A percentile compares a stretch with the other conserved stretches of the same genome.
Evolutionary conservation across 129 eudicot genomes (phyloP).

Genomic region (Centrapalus pauciflorus): DNA sequence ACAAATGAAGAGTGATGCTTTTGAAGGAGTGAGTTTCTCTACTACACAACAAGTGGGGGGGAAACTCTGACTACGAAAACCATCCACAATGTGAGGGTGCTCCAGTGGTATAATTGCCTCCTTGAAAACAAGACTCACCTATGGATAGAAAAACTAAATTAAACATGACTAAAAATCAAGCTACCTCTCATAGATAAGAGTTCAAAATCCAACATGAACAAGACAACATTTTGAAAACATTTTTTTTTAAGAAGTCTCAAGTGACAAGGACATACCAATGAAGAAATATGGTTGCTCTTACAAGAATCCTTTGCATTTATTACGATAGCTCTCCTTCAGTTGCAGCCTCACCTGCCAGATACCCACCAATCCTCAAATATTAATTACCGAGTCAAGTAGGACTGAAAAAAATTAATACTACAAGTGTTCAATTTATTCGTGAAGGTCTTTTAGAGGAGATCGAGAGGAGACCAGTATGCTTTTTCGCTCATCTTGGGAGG

Average conservation of each 20-base stretch:
- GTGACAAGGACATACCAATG: constrained; percentile 63
- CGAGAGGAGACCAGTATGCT: neutral
- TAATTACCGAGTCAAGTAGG: constrained; percentile 10
- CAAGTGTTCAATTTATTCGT: neutral
- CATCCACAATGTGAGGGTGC: constrained; percentile 34
- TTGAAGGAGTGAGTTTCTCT: constrained; percentile 15
- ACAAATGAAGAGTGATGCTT: constrained; percentile 18
- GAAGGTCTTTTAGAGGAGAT: constrained; percentile 10
- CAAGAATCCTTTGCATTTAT: constrained; percentile 45
- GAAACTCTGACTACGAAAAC: constrained; percentile 17
- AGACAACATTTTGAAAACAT: neutral
- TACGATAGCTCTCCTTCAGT: constrained; percentile 57
- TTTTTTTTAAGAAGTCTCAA: constrained; percentile 29
- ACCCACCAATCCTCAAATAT: constrained; percentile 63
- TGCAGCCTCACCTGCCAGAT: constrained; percentile 87
- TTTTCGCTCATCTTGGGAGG: neutral
- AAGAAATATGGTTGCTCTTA: constrained; percentile 46
- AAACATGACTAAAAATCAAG: constrained; percentile 19
- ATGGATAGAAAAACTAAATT: constrained; percentile 43
- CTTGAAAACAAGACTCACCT: constrained; percentile 52
- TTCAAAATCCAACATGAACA: constrained; percentile 2
- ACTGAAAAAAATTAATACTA: neutral
- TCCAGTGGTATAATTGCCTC: constrained; percentile 37
- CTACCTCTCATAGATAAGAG: neutral
- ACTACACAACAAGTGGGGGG: neutral